Conservation (phyloP, 192 early-diverging fungal species). For the Coemansia sp. region DNA sequence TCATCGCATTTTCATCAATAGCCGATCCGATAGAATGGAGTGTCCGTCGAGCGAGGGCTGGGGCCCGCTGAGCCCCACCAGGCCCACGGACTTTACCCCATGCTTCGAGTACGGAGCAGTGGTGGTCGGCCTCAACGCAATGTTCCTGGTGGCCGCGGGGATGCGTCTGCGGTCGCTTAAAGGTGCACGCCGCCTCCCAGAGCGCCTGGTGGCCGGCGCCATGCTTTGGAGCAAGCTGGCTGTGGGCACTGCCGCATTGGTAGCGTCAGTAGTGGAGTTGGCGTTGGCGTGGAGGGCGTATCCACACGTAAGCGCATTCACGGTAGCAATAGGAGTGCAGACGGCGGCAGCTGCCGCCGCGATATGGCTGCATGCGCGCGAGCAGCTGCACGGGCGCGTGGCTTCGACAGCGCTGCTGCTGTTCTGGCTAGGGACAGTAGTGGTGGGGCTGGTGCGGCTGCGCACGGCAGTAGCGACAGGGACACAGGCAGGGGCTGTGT, state of each 20-base stretch:
- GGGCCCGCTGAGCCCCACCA: conserved; percentile 43
- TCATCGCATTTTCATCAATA: too few species aligned
- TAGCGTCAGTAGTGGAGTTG: conserved; percentile 24
- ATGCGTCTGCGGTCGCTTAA: conserved; percentile 8
- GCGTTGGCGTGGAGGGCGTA: conserved; percentile 1
- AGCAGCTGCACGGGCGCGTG: conserved; percentile 29
- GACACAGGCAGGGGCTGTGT: conserved; percentile 2
- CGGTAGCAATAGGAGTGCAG: conserved; percentile 22
- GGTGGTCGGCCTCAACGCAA: conserved; percentile 6
- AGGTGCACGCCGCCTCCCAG: background rate
- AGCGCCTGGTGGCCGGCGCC: conserved; percentile 8
- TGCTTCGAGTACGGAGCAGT: conserved; percentile 42
- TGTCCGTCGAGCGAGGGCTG: conserved; percentile 46
- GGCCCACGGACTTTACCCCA: conserved; percentile 37
- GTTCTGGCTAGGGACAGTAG: conserved; percentile 39
- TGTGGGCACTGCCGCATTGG: conserved; percentile 5
- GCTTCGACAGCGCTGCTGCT: conserved; percentile 39
- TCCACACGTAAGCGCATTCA: conserved; percentile 6
- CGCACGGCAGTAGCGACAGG: conserved; percentile 16
- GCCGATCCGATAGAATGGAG: too few species aligned
- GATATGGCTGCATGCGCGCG: conserved; percentile 26
- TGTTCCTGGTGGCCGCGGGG: conserved; percentile 18
- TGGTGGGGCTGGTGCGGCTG: conserved; percentile 28
- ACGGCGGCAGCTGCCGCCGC: conserved; percentile 20
- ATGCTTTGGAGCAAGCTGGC: conserved; percentile 29